These are phyloP conservation scores for Schwanniomyces etchellsii DNA, from an alignment of 1,139 yeast genomes.

Conservation along the genomic window DNA sequence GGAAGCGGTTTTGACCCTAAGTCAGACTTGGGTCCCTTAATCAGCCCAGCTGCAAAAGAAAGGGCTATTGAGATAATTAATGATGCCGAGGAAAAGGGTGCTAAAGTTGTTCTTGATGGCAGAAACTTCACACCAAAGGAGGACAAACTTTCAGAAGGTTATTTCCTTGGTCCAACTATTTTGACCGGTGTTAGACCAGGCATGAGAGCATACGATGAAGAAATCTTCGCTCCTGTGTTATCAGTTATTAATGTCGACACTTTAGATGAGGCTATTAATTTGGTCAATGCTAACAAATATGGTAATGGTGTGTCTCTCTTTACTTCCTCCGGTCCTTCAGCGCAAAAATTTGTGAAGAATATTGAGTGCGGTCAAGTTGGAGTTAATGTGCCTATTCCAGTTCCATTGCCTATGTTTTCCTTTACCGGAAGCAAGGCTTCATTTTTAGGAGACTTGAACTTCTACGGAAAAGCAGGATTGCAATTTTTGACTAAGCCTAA, in stretches of 20 bases:
- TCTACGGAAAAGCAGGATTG: conserved; percentile 72
- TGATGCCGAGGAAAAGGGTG: conserved; percentile 54
- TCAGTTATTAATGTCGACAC: conserved; percentile 60
- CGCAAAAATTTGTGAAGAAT: conserved; percentile 65
- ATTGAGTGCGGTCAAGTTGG: conserved; percentile 79
- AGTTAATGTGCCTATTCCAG: conserved; percentile 79
- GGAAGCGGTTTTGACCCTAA: conserved; percentile 62
- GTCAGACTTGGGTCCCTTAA: conserved; percentile 70
- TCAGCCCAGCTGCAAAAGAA: conserved; percentile 52
- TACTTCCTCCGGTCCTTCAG: conserved; percentile 64
- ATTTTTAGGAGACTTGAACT: conserved; percentile 73
- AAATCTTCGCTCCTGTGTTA: conserved; percentile 74
- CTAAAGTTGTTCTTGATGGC: conserved; percentile 60
- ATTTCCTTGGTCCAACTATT: conserved; percentile 72
- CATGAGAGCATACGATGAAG: conserved; percentile 68
- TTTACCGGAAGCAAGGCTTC: conserved; percentile 78
- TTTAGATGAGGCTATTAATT: conserved; percentile 65
- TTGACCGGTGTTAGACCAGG: conserved; percentile 62
- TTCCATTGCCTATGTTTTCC: conserved; percentile 77
- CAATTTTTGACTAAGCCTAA: conserved; percentile 71
- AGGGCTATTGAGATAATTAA: conserved; percentile 53
- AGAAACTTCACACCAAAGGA: conserved; percentile 46
- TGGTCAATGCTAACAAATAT: conserved; percentile 60
- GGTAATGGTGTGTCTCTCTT: conserved; percentile 74
- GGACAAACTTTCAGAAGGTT: conserved; percentile 50